These are phyloP conservation scores for Metarhizium robertsii DNA, from an alignment of 2,329 filamentous ascomycete species.

Conservation along the genomic window DNA sequence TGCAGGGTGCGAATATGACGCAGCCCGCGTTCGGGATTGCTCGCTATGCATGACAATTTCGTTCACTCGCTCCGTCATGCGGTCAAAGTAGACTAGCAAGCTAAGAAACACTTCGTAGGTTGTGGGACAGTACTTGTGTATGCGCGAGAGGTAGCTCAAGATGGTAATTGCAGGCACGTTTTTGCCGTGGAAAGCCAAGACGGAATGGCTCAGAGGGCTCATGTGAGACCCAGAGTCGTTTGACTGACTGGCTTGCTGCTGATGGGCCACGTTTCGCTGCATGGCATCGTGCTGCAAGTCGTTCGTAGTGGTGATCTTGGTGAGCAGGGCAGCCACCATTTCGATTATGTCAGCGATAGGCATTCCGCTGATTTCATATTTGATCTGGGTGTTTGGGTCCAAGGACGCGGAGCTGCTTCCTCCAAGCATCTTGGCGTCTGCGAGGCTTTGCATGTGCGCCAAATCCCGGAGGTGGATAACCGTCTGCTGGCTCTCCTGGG, in stretches of 20 bases:
- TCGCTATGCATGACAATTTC: constrained; percentile 63
- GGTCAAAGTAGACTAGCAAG: constrained; percentile 92
- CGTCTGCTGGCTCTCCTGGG: constrained; percentile 27
- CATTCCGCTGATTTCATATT: constrained; percentile 96
- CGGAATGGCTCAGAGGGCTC: constrained; percentile 50
- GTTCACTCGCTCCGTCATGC: constrained; percentile 96
- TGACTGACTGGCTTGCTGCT: constrained; percentile 42
- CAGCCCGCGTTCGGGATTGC: constrained; percentile 31
- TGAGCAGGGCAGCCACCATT: constrained; percentile 93
- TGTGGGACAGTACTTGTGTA: constrained; percentile 98
- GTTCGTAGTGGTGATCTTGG: constrained; percentile 96
- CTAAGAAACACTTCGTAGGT: constrained; percentile 98
- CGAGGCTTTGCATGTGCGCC: constrained; percentile 83
- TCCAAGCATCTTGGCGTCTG: constrained; percentile 63
- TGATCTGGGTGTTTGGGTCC: constrained; percentile 42
- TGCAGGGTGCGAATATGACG: constrained; percentile 6
- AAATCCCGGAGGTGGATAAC: constrained; percentile 79
- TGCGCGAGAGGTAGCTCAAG: constrained; percentile 85
- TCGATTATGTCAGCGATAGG: constrained; percentile 95
- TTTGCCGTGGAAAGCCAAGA: constrained; percentile 94
- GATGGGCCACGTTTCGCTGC: constrained; percentile 58
- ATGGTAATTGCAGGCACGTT: constrained; percentile 97
- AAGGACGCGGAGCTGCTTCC: constrained; percentile 36
- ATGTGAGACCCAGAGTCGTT: constrained; percentile 49
- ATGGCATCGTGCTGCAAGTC: constrained; percentile 88